Evolutionary conservation across 306 rosid genomes (phyloP).

Genomic region (Albizia julibrissin): DNA sequence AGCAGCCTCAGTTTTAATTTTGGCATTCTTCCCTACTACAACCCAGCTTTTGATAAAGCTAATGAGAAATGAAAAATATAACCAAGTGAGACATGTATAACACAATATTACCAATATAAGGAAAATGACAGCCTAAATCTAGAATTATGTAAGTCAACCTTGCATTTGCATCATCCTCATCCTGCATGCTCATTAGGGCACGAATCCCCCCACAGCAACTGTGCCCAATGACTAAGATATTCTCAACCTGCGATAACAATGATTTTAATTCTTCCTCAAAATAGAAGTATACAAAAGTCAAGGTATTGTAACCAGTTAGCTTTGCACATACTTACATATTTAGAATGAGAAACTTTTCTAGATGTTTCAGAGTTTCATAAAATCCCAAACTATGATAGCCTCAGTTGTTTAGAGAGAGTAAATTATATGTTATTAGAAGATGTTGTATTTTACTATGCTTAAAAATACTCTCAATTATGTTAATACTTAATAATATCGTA

Average conservation of each 20-base stretch:
- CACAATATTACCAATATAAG: conserved; percentile 8
- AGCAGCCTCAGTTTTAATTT: conserved; percentile 61
- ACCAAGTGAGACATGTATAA: conserved; percentile 33
- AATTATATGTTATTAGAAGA: neutral
- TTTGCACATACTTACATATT: neutral
- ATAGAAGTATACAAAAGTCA: conserved; percentile 10
- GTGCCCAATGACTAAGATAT: conserved; percentile 88
- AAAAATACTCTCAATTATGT: neutral
- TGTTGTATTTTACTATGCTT: neutral
- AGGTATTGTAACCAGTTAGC: neutral
- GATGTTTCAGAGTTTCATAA: neutral
- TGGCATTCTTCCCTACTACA: conserved; percentile 72
- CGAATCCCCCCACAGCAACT: conserved; percentile 98
- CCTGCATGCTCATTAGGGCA: conserved; percentile 92
- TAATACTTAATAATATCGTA: neutral
- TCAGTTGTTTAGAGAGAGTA: neutral
- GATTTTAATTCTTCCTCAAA: neutral
- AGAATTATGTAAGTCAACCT: conserved; percentile 49
- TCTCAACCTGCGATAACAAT: conserved; percentile 67
- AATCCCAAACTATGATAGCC: neutral
- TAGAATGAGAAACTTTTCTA: neutral
- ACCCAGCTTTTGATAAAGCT: conserved; percentile 91
- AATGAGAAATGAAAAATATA: conserved; percentile 22
- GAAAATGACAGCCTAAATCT: conserved; percentile 27
- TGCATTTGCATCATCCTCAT: conserved; percentile 59